Percentiles rank a stretch among this genome's conserved stretches.
These are phyloP conservation scores for Hura crepitans DNA, from an alignment of 441 rosid species.

Conservation along the genomic window DNA sequence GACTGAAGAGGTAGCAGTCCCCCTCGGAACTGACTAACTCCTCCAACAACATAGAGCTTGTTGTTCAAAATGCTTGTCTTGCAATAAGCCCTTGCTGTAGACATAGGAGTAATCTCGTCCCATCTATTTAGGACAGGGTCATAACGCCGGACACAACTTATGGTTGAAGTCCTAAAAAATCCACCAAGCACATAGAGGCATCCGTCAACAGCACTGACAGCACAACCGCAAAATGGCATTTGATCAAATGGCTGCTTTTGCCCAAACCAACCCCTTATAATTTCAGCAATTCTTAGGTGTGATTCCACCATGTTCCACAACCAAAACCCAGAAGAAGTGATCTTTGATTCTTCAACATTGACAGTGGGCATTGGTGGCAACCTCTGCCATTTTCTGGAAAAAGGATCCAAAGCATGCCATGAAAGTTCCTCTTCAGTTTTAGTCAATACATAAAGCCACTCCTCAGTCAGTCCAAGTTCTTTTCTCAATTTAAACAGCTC, in stretches of 20 bases:
- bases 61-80: conserved; percentile 67
- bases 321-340: conserved; percentile 39
- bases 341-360: conserved; percentile 45
- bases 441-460: conserved; percentile 77
- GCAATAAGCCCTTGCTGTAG: conserved; percentile 65
- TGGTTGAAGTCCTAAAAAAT: conserved; percentile 52
- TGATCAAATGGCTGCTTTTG: conserved; percentile 44
- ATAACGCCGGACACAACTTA: conserved; percentile 67
- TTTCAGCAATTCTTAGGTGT: conserved; percentile 53
- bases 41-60: conserved; percentile 83
- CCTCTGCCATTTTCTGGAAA: conserved; percentile 68
- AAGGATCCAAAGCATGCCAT: conserved; percentile 85
- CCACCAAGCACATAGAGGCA: conserved; percentile 83
- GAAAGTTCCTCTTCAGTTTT: conserved; percentile 57
- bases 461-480: conserved; percentile 67
- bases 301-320: conserved; percentile 47
- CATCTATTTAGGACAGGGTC: conserved; percentile 62
- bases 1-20: conserved; percentile 76
- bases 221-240: conserved; percentile 67
- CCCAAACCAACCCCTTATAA: conserved; percentile 65
- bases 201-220: conserved; percentile 72
- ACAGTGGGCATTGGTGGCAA: conserved; percentile 66
- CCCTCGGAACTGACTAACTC: conserved; percentile 60
- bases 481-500: conserved; percentile 63
- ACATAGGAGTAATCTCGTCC: conserved; percentile 71